phyloP scores from a whole-genome alignment of 2,329 filamentous ascomycete species.

The Neocatenulostroma microsporum region DNA sequence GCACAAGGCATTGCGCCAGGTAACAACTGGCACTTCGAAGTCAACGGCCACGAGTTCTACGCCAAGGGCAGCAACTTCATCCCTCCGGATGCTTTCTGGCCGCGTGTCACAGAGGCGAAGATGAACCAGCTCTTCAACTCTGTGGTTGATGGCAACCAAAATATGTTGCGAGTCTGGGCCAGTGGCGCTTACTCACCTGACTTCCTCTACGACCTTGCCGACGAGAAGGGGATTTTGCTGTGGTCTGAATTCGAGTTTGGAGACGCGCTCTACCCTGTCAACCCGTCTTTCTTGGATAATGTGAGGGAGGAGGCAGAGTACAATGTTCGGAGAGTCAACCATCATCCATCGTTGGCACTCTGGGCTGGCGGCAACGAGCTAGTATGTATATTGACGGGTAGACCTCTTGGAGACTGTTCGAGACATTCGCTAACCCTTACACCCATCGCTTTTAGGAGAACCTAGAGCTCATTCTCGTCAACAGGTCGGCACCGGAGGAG shows the following conservation, averaged over 20 bases:
- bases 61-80: slow-evolving; percentile 59
- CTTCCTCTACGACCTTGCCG: slow-evolving; percentile 56
- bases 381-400: too few relatives aligned
- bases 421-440: too few relatives aligned
- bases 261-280: slow-evolving; percentile 52
- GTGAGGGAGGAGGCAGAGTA: slow-evolving; percentile 50
- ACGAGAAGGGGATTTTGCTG: slow-evolving; percentile 53
- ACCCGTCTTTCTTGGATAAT: slow-evolving; percentile 49
- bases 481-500: slow-evolving; percentile 35
- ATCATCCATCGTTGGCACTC: slow-evolving; percentile 39
- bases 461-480: slow-evolving; percentile 40
- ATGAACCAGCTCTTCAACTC: slow-evolving; percentile 49
- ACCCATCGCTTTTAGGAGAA: too few relatives aligned
- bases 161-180: slow-evolving; percentile 58
- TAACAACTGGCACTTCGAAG: slow-evolving; percentile 57
- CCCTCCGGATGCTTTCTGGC: slow-evolving; percentile 56
- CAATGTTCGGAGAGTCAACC: slow-evolving; percentile 53
- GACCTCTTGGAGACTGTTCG: too few relatives aligned
- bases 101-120: slow-evolving; percentile 47
- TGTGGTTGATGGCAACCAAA: slow-evolving; percentile 52
- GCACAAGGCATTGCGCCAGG: slow-evolving; percentile 49
- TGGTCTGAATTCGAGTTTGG: slow-evolving; percentile 59
- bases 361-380: too few relatives aligned
- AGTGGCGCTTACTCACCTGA: slow-evolving; percentile 53
- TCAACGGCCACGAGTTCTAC: slow-evolving; percentile 58